Conservation (phyloP, 768 basidiomycete genomes). For the Rhodotorula taiwanensis region DNA sequence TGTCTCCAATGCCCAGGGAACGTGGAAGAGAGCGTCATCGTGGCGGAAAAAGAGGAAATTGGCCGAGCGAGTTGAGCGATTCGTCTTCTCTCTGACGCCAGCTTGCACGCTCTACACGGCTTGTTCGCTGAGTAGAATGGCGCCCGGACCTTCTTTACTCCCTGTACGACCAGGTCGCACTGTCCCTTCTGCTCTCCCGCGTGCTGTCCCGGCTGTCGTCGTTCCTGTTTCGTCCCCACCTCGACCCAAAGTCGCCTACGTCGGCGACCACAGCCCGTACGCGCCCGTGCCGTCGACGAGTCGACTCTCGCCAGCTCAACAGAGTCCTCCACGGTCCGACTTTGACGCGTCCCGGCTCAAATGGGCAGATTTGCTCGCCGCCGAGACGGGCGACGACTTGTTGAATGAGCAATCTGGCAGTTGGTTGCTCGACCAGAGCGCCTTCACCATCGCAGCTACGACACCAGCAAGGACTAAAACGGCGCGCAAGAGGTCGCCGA, state of each 20-base stretch:
- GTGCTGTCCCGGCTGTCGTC: neutral
- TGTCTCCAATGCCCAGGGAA: too few relatives aligned
- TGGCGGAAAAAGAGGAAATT: too few relatives aligned
- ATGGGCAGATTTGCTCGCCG: neutral
- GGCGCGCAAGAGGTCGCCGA: neutral
- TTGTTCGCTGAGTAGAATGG: constrained; percentile 3
- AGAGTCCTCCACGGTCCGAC: neutral
- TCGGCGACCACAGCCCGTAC: too few relatives aligned
- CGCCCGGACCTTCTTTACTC: constrained; percentile 2
- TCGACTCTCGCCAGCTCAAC: neutral
- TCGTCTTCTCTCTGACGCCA: neutral
- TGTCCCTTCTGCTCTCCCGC: neutral
- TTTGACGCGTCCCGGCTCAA: constrained; percentile 1
- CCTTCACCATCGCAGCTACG: constrained; percentile 12
- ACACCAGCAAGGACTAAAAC: constrained; percentile 1
- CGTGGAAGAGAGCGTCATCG: too few relatives aligned
- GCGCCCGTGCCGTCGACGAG: neutral
- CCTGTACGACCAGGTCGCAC: neutral
- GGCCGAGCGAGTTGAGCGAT: too few relatives aligned
- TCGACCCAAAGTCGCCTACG: too few relatives aligned
- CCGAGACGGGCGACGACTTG: neutral
- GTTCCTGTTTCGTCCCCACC: neutral
- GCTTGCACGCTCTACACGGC: neutral
- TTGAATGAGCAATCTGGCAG: neutral
- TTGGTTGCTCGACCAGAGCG: constrained; percentile 18